A percentile compares a stretch with the other conserved stretches of the same genome.
phyloP scores from a whole-genome alignment of 192 early-diverging fungal genomes.

The Lobosporangium transversale region DNA sequence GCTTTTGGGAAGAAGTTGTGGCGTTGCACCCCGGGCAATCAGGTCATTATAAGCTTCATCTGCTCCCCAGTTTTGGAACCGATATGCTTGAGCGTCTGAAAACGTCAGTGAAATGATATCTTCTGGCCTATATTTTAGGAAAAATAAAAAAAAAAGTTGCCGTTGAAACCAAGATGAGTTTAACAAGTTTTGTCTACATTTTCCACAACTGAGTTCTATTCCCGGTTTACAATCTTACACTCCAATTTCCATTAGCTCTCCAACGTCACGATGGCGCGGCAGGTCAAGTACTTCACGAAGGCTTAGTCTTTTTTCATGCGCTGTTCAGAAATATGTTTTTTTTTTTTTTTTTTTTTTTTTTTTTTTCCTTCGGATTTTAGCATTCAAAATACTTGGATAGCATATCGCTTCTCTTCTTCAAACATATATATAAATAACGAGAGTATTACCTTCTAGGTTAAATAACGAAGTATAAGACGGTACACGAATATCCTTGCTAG shows the following conservation, averaged over 20 bases:
- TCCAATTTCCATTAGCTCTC: slow-evolving; percentile 11
- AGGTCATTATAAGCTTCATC: slow-evolving; percentile 56
- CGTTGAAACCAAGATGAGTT: neutral
- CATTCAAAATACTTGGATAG: no score
- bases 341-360: no score
- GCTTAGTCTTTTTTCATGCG: neutral
- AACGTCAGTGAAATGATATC: slow-evolving; percentile 46
- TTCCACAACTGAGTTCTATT: no score
- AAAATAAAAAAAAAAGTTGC: neutral
- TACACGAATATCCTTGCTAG: neutral
- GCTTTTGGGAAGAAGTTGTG: slow-evolving; percentile 26
- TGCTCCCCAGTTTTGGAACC: slow-evolving; percentile 59
- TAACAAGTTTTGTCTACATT: no score
- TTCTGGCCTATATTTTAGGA: slow-evolving; percentile 19
- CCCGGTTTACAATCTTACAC: slow-evolving; percentile 24
- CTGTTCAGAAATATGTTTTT: no score
- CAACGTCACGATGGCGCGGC: neutral
- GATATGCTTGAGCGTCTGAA: slow-evolving; percentile 26
- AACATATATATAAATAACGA: no score
- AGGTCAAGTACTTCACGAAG: slow-evolving; percentile 2
- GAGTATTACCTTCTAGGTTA: slow-evolving; percentile 17
- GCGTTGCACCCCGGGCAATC: slow-evolving; percentile 51
- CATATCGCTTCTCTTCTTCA: no score
- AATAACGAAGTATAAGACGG: slow-evolving; percentile 5
- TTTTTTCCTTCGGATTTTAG: no score